A percentile compares a stretch with the other conserved stretches of the same genome.
Evolutionary conservation across 106 monocot species (phyloP).

Genomic region (Apostasia ramifera): DNA sequence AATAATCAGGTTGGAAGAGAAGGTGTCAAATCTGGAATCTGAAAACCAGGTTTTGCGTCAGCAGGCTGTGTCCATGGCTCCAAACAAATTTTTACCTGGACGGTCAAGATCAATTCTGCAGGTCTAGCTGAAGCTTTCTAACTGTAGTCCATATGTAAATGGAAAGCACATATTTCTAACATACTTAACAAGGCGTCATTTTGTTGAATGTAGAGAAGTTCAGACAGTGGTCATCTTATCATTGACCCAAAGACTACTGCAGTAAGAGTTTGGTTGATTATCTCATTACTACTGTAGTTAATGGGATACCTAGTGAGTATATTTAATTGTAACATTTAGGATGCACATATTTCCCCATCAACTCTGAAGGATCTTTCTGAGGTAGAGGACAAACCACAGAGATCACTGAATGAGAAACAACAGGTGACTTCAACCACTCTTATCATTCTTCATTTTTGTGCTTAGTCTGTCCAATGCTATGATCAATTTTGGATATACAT

Average conservation of each 20-base stretch:
- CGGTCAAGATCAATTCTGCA: constrained; percentile 84
- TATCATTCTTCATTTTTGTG: not conserved
- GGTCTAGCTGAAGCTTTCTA: constrained; percentile 20
- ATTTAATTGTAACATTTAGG: constrained; percentile 30
- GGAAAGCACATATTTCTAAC: not conserved
- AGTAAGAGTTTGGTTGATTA: constrained; percentile 37
- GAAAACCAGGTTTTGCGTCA: constrained; percentile 96
- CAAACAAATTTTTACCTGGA: constrained; percentile 80
- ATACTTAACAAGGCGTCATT: not conserved
- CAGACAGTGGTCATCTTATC: constrained; percentile 45
- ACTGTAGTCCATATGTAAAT: not conserved
- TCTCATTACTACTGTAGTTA: not conserved
- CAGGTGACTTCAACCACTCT: constrained; percentile 35
- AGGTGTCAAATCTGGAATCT: constrained; percentile 80
- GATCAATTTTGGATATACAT: not conserved
- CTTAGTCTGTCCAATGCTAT: not conserved
- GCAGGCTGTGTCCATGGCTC: constrained; percentile 79
- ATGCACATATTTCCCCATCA: constrained; percentile 33
- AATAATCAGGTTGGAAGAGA: constrained; percentile 74
- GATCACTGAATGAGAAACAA: constrained; percentile 96
- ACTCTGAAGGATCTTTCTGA: constrained; percentile 57
- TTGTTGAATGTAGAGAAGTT: constrained; percentile 53
- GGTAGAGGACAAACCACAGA: constrained; percentile 88
- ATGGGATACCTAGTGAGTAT: not conserved
- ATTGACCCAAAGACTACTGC: constrained; percentile 30